Evolutionary conservation across 371 early-diverging fungal genomes (phyloP), one percentile per base, ranked within the genome.

Genomic region (Capillidium heterosporum): DNA sequence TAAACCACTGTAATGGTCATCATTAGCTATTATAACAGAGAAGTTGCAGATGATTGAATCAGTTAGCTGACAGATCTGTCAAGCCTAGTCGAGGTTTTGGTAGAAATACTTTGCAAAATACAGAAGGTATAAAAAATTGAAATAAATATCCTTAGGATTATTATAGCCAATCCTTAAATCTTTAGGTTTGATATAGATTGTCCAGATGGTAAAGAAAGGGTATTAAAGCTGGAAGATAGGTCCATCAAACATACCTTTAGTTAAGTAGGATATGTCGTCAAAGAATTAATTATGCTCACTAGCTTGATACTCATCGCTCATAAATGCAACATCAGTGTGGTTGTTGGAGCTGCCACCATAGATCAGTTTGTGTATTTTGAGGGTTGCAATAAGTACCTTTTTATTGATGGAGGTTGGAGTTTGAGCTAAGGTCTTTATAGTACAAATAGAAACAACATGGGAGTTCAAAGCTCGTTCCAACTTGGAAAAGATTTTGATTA

Each of bases 291-390:
- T 65, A 28, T 67, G 60, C 57, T 78, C 73, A 0, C 49, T 58
- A 3, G 56, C 51, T 1, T 73, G 73, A 60, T 78, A 78, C 15
- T 76, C 78, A 64, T 78, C 78, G n/a, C 78, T 73, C 76, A 78
- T 76, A 27, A 78, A 71, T 26, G 74, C 75, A 46, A 74, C 74
- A 48, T 74, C 73, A 23, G 76, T 72, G 26, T 76, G 63, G 67
- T 78, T 78, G 10, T 40, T 53, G 28, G 74, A 67, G 3, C 64
- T 65, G 2, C 78, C 78, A 46, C 53, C 66, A 48, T 67, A 57
- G 32, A 76, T 59, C 26, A 60, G 63, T 17, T 39, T 55, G 27
- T 17, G 32, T 5, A 55, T 17, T 39, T 51, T 35, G n/a, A 28
- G 35, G 4, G 35, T 13, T 7, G 35, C 35, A 7, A 35, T 35